Percentiles rank a stretch among this genome's conserved stretches.
These are phyloP conservation scores for Pinus tabuliformis DNA, from an alignment of 75 land plant genomes.

Conservation along the genomic window DNA sequence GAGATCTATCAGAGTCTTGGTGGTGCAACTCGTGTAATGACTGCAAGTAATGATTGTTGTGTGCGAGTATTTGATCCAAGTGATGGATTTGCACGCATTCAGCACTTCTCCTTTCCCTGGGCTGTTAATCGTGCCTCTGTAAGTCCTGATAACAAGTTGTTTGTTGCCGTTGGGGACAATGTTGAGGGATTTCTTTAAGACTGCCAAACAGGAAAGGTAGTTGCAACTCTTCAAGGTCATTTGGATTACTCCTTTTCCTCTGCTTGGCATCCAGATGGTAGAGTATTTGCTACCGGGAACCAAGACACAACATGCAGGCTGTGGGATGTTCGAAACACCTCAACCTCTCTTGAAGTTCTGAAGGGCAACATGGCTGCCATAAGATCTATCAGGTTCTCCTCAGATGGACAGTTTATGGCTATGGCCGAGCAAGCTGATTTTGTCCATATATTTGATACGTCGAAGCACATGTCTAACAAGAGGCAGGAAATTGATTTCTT, in stretches of 20 bases:
- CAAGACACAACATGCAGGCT: slow-evolving; percentile 81
- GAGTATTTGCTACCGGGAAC: slow-evolving; percentile 72
- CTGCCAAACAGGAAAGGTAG: slow-evolving; percentile 65
- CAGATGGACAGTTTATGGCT: slow-evolving; percentile 66
- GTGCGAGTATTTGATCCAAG: slow-evolving; percentile 65
- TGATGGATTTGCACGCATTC: slow-evolving; percentile 57
- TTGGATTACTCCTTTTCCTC: slow-evolving; percentile 78
- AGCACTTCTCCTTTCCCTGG: slow-evolving; percentile 73
- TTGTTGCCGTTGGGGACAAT: slow-evolving; percentile 69
- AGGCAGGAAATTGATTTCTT: slow-evolving; percentile 61
- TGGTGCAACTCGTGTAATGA: slow-evolving; percentile 64
- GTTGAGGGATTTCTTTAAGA: slow-evolving; percentile 66
- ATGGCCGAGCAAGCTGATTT: slow-evolving; percentile 80
- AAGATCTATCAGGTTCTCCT: slow-evolving; percentile 58
- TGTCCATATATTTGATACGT: slow-evolving; percentile 59
- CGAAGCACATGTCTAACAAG: slow-evolving; percentile 35
- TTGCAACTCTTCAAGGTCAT: slow-evolving; percentile 56
- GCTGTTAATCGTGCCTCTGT: slow-evolving; percentile 88
- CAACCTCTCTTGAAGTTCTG: slow-evolving; percentile 42
- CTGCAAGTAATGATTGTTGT: slow-evolving; percentile 79
- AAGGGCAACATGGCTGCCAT: slow-evolving; percentile 71
- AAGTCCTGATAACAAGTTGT: slow-evolving; percentile 61
- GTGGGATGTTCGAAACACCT: slow-evolving; percentile 64
- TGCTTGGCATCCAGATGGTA: slow-evolving; percentile 80
- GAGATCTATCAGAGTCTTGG: slow-evolving; percentile 67